Conservation (phyloP, 768 basidiomycete species). For the Tubosaeta sp. region DNA sequence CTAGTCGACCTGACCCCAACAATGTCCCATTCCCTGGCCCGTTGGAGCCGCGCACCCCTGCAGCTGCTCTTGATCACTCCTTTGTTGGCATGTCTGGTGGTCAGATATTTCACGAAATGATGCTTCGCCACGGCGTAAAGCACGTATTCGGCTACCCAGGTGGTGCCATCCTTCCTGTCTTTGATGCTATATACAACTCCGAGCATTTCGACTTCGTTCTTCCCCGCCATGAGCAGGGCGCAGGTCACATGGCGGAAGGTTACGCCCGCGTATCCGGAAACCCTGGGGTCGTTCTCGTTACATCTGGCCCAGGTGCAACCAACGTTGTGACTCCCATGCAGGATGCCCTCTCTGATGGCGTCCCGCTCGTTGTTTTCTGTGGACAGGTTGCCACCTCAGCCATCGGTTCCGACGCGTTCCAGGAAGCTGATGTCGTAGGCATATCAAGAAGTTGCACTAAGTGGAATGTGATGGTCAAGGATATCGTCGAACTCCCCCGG, state of each 20-base stretch:
- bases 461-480: conserved; percentile 99
- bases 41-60: conserved; percentile 37
- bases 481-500: conserved; percentile 88
- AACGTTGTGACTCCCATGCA: conserved; percentile 99
- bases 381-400: conserved; percentile 99
- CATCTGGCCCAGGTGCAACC: conserved; percentile 96
- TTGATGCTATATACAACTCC: conserved; percentile 98
- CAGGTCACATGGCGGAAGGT: conserved; percentile 98
- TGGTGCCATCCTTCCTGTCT: conserved; percentile 98
- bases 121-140: conserved; percentile 94
- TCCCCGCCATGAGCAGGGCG: conserved; percentile 96
- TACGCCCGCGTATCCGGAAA: conserved; percentile 97
- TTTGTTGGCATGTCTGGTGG: conserved; percentile 96
- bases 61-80: conserved; percentile 64
- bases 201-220: conserved; percentile 93
- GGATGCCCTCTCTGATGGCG: conserved; percentile 91
- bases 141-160: conserved; percentile 98
- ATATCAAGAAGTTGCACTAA: conserved; percentile 98
- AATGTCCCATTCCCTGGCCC: conserved; percentile 35
- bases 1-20: conserved; percentile 43
- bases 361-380: conserved; percentile 91
- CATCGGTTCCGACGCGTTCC: conserved; percentile 98
- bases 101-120: conserved; percentile 99
- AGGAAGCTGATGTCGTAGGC: conserved; percentile 95
- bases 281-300: conserved; percentile 96